Conservation (phyloP, 2,329 filamentous ascomycete species). For the Fusarium austroafricanum region DNA sequence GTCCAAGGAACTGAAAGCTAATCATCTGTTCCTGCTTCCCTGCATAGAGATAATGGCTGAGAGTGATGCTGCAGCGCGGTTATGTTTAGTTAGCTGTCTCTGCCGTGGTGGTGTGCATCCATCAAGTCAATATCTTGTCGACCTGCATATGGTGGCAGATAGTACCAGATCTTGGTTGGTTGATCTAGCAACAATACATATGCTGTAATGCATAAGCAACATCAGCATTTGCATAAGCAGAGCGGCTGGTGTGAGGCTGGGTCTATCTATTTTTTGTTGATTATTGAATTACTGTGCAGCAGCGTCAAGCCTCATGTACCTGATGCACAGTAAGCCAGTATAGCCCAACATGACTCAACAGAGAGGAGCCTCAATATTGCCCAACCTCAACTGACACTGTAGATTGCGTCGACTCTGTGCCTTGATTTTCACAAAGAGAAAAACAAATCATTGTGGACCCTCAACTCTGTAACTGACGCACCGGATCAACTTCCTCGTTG, state of each 20-base stretch:
- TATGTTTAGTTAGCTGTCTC: not conserved
- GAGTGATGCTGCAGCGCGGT: not conserved
- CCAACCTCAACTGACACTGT: slow-evolving; percentile 17
- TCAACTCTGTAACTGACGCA: slow-evolving; percentile 33
- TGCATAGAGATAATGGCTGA: not conserved
- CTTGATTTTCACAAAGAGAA: slow-evolving; percentile 20
- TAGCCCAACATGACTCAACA: not conserved
- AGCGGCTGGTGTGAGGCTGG: slow-evolving; percentile 21
- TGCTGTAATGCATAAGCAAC: slow-evolving; percentile 3
- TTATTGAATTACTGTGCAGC: slow-evolving; percentile 24
- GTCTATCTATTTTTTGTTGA: slow-evolving; percentile 13
- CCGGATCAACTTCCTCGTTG: slow-evolving; percentile 39
- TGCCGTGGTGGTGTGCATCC: slow-evolving; percentile 26
- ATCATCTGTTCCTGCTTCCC: slow-evolving; percentile 2
- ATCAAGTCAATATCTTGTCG: slow-evolving; percentile 25
- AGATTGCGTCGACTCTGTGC: slow-evolving; percentile 27
- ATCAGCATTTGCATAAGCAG: not conserved
- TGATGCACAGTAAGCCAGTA: not conserved
- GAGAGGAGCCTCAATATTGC: not conserved
- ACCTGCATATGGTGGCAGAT: slow-evolving; percentile 26
- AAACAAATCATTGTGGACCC: slow-evolving; percentile 13
- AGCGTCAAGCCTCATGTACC: slow-evolving; percentile 8
- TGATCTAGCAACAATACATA: slow-evolving; percentile 7
- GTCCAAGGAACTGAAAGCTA: not conserved
- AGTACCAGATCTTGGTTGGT: slow-evolving; percentile 22